A percentile compares a stretch with the other conserved stretches of the same genome.
phyloP scores from a whole-genome alignment of 1,284 basidiomycete genomes.

The Inonotus obliquus region DNA sequence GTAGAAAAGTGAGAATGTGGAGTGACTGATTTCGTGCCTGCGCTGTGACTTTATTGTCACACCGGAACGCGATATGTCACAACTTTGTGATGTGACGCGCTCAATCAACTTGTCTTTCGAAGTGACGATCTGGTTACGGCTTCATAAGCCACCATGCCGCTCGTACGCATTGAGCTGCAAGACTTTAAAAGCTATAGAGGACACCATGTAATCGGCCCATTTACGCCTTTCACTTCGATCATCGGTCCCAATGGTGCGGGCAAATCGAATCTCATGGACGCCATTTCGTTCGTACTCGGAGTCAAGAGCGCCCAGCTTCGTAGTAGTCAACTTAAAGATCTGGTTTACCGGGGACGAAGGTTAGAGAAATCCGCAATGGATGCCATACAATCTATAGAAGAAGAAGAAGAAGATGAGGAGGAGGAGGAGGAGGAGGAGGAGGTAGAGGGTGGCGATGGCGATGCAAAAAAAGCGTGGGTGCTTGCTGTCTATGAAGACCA shows the following conservation, averaged over 20 bases:
- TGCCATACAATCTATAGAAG: conserved; percentile 42
- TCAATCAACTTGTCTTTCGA: not conserved
- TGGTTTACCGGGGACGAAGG: conserved; percentile 89
- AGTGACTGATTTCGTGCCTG: not conserved
- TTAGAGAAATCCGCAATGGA: conserved; percentile 55
- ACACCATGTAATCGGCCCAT: conserved; percentile 86
- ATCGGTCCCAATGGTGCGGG: conserved; percentile 99
- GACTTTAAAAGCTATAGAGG: conserved; percentile 84
- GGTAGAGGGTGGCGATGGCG: conserved; percentile 59
- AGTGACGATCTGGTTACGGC: not conserved
- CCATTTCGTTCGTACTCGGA: conserved; percentile 97
- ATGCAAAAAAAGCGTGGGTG: conserved; percentile 92
- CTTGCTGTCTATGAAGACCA: conserved; percentile 85
- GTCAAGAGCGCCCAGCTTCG: conserved; percentile 92
- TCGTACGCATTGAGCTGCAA: conserved; percentile 77
- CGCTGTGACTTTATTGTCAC: not conserved
- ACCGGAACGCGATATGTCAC: not conserved
- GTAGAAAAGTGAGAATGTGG: no score
- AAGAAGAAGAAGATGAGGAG: conserved; percentile 45
- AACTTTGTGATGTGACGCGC: not conserved
- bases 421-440: conserved; percentile 66
- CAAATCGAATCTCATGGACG: conserved; percentile 99
- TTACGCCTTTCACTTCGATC: conserved; percentile 89
- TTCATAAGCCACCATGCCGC: conserved; percentile 48
- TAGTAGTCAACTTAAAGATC: conserved; percentile 89